Evolutionary conservation across 306 rosid genomes (phyloP), one percentile per base, ranked within the genome.

Genomic region (Lathyrus sativus): DNA sequence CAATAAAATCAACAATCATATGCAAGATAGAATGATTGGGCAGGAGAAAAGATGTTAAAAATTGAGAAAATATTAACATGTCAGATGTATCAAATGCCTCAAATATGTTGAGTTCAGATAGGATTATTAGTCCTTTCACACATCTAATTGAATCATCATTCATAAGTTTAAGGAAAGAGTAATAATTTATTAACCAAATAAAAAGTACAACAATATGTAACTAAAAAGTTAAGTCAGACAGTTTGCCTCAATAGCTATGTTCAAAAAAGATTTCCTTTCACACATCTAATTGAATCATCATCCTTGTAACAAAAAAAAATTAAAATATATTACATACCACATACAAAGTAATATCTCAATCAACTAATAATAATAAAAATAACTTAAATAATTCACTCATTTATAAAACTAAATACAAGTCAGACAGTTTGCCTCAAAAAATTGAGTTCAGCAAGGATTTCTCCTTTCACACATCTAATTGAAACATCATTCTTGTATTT

Each of bases 271-370:
- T 9, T 26, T 50, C 78, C 79, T 84, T 83, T 85, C 88, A 85
- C 80, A 58, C 91, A 85, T 83, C 85, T 88, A 85, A 85, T 86
- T 85, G 93, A 85, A 26, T 86, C 89, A 82, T 86, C 89, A 88
- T 67, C 62, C 96, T 67, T 72, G 79, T 70, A 31, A 62, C 29
- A 26, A 24, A 24, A 22, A 22, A n/a, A n/a, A 0, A 26, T 45
- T 13, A 58, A 31, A 2, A 9, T 9, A 1, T n/a, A 11, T 0
- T 1, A 4, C 7, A 1, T 4, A 3, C 1, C 22, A 19, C 22
- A 19, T 19, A 19, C 22, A 19, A 19, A 19, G 22, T 19, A 19
- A 19, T 13, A 13, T 44, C 11, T 7, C 6, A 13, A 44, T 41
- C 18, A 45, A 1, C n/a, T 0, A 45, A 0, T 4, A 13, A n/a